Conservation (phyloP, 805 yeast genomes). For the Kluyveromyces aestuarii region DNA sequence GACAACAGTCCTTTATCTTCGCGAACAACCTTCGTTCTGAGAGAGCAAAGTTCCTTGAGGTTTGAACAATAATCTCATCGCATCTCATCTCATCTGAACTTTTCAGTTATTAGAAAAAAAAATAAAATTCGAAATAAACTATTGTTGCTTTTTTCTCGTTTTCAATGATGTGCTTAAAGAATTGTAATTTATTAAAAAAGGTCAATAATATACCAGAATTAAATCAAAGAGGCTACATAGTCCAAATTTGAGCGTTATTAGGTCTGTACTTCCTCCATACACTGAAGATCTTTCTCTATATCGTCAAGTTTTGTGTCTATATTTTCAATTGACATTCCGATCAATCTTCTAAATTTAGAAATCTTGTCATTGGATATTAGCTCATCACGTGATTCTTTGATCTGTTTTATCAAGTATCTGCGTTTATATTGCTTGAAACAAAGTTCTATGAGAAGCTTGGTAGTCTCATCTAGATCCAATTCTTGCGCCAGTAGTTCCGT, state of each 20-base stretch:
- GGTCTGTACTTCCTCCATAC: constrained; percentile 4
- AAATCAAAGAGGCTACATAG: not conserved
- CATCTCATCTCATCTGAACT: constrained; percentile 22
- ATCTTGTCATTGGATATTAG: constrained; percentile 45
- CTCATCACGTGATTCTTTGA: constrained; percentile 41
- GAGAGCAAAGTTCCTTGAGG: not conserved
- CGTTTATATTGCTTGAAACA: constrained; percentile 47
- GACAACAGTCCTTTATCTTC: not conserved
- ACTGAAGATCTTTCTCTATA: constrained; percentile 40
- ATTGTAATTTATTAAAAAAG: not conserved
- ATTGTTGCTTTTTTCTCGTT: not conserved
- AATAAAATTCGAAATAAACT: constrained; percentile 1
- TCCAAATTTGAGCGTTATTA: not conserved
- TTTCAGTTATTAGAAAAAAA: not conserved
- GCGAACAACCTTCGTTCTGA: not conserved
- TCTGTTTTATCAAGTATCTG: constrained; percentile 34
- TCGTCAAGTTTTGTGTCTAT: constrained; percentile 78
- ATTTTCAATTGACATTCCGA: constrained; percentile 71
- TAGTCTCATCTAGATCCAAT: constrained; percentile 9
- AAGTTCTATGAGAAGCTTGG: constrained; percentile 32
- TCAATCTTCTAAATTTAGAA: constrained; percentile 70
- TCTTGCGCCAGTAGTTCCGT: constrained; percentile 4
- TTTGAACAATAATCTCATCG: constrained; percentile 11
- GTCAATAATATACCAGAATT: not conserved
- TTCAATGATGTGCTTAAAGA: not conserved